Evolutionary conservation across 768 basidiomycete species (phyloP), one percentile per base, ranked within the genome.

Genomic region (Pleurotus platypus): DNA sequence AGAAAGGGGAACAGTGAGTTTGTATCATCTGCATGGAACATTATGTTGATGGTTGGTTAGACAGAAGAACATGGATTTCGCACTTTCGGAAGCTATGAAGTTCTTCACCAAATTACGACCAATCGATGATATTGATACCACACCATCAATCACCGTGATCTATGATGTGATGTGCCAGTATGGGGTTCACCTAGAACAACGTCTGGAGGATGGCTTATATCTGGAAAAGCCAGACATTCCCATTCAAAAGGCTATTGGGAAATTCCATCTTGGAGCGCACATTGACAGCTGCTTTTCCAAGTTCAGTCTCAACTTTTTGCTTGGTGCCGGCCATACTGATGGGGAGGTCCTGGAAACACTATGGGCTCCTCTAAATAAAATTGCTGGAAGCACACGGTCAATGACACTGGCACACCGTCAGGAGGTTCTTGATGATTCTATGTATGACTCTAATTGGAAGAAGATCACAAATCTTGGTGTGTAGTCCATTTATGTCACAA

Each of bases 341-440:
- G 70, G 75, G 0, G 73, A 78, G 49, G 72, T 61, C 0, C 63
- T 70, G 0, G 76, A 78, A 45, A 60, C 65, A 0, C 53, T 59
- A 0, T 78, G 75, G 76, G 50, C 68, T 0, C 55, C 54, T 0
- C 47, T 68, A 4, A 73, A 75, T 40, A 46, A 56, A 0, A 57
- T 62, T 0, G 66, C 69, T 1, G 54, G 59, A 0, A 67, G 66
- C 40, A 73, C 69, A 0, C 56, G 63, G 5, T 69, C 73, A 20
- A 76, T 73, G 73, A 64, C 64, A 0, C 65, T 66, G 0, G 61
- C 74, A 18, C 56, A 68, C 45, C 30, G 66, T 0, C 48, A 60
- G 2, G 72, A 73, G 20, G 66, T 65, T 0, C 57, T 80, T 0
- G 73, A 80, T 42, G 72, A 76, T 13, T 64, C 70, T 8, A 72